A percentile compares a stretch with the other conserved stretches of the same genome.
These are phyloP conservation scores for Cercospora zeae-maydis DNA, from an alignment of 2,329 filamentous ascomycete genomes.

Conservation along the genomic window DNA sequence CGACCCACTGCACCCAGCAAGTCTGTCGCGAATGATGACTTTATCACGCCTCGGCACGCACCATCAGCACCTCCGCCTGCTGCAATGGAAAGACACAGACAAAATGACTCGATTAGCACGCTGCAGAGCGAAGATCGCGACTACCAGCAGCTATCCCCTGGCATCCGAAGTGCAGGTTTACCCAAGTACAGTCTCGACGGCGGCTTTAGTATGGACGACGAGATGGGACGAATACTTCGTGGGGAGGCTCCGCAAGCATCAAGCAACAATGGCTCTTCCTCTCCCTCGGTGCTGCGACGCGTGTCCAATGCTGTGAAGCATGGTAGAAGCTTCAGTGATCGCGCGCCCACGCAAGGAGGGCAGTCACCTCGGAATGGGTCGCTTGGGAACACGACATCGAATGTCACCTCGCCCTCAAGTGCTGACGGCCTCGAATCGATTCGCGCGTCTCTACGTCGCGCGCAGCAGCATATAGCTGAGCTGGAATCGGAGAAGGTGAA, in stretches of 20 bases:
- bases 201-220: slow-evolving; percentile 92
- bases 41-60: slow-evolving; percentile 47
- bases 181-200: slow-evolving; percentile 66
- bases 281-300: slow-evolving; percentile 73
- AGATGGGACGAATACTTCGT: slow-evolving; percentile 83
- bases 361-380: slow-evolving; percentile 41
- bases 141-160: slow-evolving; percentile 28
- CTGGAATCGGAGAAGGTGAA: slow-evolving; percentile 72
- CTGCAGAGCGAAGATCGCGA: slow-evolving; percentile 39
- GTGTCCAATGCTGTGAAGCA: slow-evolving; percentile 94
- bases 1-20: slow-evolving; percentile 45
- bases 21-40: slow-evolving; percentile 40
- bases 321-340: slow-evolving; percentile 78
- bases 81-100: slow-evolving; percentile 35
- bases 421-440: slow-evolving; percentile 23
- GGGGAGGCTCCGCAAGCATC: slow-evolving; percentile 55
- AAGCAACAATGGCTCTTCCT: slow-evolving; percentile 28
- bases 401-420: slow-evolving; percentile 24
- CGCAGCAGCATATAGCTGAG: slow-evolving; percentile 61
- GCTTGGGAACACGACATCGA: slow-evolving; percentile 29
- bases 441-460: slow-evolving; percentile 23
- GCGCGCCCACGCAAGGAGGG: slow-evolving; percentile 32
- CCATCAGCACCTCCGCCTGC: slow-evolving; percentile 39
- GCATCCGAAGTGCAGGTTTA: slow-evolving; percentile 34
- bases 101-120: slow-evolving; percentile 46